Evolutionary conservation across 495 filamentous ascomycete species (phyloP), one percentile per base, ranked within the genome.

Genomic region (Trypethelium eluteriae): DNA sequence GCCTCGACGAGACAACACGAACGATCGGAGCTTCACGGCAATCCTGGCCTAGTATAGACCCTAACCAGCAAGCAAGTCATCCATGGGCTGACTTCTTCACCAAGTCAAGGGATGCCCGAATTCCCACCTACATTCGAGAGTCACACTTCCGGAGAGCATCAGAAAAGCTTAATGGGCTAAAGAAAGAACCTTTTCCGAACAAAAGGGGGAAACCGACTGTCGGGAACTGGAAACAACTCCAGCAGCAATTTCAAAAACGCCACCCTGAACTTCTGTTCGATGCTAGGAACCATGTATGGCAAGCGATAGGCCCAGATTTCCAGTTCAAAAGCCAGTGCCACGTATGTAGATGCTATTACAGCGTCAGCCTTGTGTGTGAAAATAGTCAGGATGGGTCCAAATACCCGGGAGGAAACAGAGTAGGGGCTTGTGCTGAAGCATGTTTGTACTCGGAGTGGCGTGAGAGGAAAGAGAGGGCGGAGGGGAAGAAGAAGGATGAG

Each of bases 231-330:
- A 53, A 9, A 5, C 49, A 53, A 53, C 49, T 53, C 49, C 49
- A 53, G 2, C 49, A 5, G 2, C 49, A 25, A 0, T 53, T 53
- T 25, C 49, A 53, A 53, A 14, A 53, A 2, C 2, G 16, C 9
- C 49, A 53, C 2, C n/a, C 49, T 53, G 49, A 53, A 14, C 2
- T 53, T 18, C 11, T 53, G 49, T 53, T 53, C 2, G 49, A 53
- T 25, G 49, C 49, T 2, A 53, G 49, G 18, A 53, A 53, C 18
- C 49, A 53, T 53, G 49, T 53, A 53, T 53, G 49, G 49, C 49
- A 53, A 53, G 49, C 49, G 49, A 53, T 53, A 53, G 49, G 5
- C 2, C 0, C 49, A 53, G 18, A 16, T 1, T 53, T 53, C 49
- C 49, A 53, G 49, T 1, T 2, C 49, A 53, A 18, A 18, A 25